Percentiles rank a stretch among this genome's conserved stretches.
These are phyloP conservation scores for Acorus calamus DNA, from an alignment of 106 monocot genomes.

Conservation along the genomic window DNA sequence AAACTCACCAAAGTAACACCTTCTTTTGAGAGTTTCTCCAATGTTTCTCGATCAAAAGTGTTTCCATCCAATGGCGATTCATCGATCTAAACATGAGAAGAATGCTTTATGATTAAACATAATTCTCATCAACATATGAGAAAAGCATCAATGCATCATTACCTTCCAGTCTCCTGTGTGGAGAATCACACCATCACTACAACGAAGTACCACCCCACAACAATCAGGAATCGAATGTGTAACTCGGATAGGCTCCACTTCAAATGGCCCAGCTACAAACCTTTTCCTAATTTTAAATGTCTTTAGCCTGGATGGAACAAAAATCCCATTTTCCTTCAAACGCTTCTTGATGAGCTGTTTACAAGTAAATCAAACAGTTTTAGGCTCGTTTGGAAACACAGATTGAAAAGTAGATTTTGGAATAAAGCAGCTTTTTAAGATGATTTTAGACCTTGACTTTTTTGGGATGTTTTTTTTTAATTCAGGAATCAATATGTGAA, in stretches of 20 bases:
- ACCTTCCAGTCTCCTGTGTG: conserved; percentile 99
- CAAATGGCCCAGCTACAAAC: conserved; percentile 95
- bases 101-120: too few species aligned
- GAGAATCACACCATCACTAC: conserved; percentile 88
- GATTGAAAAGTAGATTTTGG: too few species aligned
- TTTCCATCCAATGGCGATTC: conserved; percentile 97
- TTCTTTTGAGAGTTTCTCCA: conserved; percentile 95
- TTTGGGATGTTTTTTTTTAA: too few species aligned
- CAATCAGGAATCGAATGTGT: conserved; percentile 99
- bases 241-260: conserved; percentile 96
- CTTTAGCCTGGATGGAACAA: conserved; percentile 81
- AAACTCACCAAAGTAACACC: conserved; percentile 92
- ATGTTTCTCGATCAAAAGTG: conserved; percentile 85
- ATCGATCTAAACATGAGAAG: conserved; percentile 55
- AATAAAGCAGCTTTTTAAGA: too few species aligned
- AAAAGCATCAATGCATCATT: not conserved
- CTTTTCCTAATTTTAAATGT: conserved; percentile 58
- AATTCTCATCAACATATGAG: too few species aligned
- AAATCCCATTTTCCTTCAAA: conserved; percentile 92
- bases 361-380: not conserved
- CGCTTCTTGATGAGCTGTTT: conserved; percentile 93
- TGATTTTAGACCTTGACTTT: too few species aligned
- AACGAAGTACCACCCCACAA: conserved; percentile 90
- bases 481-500: too few species aligned
- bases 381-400: not conserved